These are phyloP conservation scores for Chrysanthemum makinoi DNA, from an alignment of 129 eudicot genomes.

Conservation along the genomic window DNA sequence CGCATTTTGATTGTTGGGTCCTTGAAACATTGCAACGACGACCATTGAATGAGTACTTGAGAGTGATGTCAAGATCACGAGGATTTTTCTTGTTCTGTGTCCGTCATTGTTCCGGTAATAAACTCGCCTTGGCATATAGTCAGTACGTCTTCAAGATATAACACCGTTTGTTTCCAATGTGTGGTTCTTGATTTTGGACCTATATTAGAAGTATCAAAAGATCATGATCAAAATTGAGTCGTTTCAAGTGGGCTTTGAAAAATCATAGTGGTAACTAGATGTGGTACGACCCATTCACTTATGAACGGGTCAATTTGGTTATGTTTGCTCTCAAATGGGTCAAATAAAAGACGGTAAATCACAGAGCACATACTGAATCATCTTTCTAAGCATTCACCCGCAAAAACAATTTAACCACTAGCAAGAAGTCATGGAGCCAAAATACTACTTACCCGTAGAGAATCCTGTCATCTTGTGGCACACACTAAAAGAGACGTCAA, in stretches of 20 bases:
- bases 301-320: no score
- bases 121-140: constrained; percentile 87
- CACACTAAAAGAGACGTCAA: constrained; percentile 83
- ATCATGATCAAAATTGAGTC: background rate
- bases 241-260: background rate
- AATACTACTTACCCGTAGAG: constrained; percentile 87
- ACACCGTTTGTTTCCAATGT: constrained; percentile 97
- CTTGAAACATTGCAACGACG: constrained; percentile 57
- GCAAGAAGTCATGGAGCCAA: background rate
- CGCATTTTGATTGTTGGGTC: constrained; percentile 83
- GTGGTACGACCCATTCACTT: no score
- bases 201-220: constrained; percentile 15
- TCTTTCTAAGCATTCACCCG: no score
- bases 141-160: constrained; percentile 87
- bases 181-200: constrained; percentile 91
- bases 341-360: no score
- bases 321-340: no score
- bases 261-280: background rate
- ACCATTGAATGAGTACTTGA: constrained; percentile 77
- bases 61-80: constrained; percentile 80
- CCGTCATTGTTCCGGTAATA: constrained; percentile 59
- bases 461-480: constrained; percentile 91
- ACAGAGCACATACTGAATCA: no score
- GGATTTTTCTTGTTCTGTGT: constrained; percentile 95
- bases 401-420: no score